Evolutionary conservation across 306 rosid species (phyloP), one percentile per base, ranked within the genome.

Genomic region (Comarum palustre): DNA sequence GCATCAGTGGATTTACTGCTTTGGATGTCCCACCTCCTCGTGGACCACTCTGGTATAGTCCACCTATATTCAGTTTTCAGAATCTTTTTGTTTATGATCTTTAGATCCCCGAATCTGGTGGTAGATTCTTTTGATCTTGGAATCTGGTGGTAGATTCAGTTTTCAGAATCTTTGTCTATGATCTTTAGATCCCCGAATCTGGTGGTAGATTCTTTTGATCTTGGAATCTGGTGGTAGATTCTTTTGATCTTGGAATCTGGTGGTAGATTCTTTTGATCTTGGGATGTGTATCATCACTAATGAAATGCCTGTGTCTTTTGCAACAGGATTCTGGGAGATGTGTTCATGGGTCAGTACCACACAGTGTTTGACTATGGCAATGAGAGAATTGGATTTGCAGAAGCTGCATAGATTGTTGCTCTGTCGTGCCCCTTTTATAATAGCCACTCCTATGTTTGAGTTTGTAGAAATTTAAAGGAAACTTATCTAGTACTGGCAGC

Each of bases 11-110:
- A 52, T 88, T 88, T 59, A 71, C 83, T 3, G 90, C 90, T 24
- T 59, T 86, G 71, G 93, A 88, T 54, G 86, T 88, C 58, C 81
- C 93, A 8, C 93, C 93, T 47, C 93, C 93, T 13, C 86, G 84
- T 1, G 90, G 93, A 72, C 90, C 90, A 46, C 90, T 86, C 83
- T 88, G 90, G 93, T 88, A 84, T 41, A 27, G 22, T 65, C 60
- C 38, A 15, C 46, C 32, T 20, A 14, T 6, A 5, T 45, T n/a
- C 15, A 24, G 7, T 19, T 54, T 11, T 19, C 36, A 20, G 25
- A 0, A 4, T 29, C 70, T 4, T 61, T 27, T 5, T 47, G 20
- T 19, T 55, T 25, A 24, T 27, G 20, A 36, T 76, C 4, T 22
- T 63, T 10, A 5, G 19, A 36, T 73, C 45, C 25, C 15, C 52